Evolutionary conservation across 2,329 filamentous ascomycete genomes (phyloP).

Genomic region (Cercospora berteroae): DNA sequence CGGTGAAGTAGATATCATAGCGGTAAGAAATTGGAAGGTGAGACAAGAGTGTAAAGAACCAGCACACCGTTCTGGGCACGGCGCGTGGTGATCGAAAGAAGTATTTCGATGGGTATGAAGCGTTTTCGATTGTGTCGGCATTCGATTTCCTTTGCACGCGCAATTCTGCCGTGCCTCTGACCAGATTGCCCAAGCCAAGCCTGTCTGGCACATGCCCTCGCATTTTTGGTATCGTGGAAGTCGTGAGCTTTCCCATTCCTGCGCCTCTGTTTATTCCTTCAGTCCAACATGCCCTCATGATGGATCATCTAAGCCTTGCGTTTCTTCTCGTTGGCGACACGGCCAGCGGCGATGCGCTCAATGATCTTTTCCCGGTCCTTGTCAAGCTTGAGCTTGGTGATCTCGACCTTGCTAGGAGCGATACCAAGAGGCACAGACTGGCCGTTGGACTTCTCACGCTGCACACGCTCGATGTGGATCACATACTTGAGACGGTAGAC

Average conservation of each 20-base stretch:
- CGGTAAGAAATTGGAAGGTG: conserved; percentile 44
- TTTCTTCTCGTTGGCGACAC: conserved; percentile 66
- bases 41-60: conserved; percentile 5
- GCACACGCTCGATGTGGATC: conserved; percentile 94
- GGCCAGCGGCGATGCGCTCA: conserved; percentile 77
- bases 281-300: conserved; percentile 9
- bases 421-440: conserved; percentile 93
- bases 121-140: conserved; percentile 14
- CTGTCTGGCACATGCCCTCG: background rate
- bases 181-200: background rate
- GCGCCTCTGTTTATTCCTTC: conserved; percentile 13
- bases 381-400: conserved; percentile 98
- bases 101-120: conserved; percentile 13
- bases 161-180: conserved; percentile 9
- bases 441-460: conserved; percentile 95
- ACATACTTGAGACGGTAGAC: conserved; percentile 99
- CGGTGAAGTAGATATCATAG: conserved; percentile 87
- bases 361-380: conserved; percentile 89
- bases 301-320: conserved; percentile 21
- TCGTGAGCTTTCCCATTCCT: conserved; percentile 7
- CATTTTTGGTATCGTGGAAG: conserved; percentile 10
- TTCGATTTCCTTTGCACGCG: conserved; percentile 9
- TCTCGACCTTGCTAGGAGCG: conserved; percentile 93
- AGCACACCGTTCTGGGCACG: conserved; percentile 15
- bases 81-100: conserved; percentile 5